Conservation (phyloP, 2,329 filamentous ascomycete species). For the Aspergillus fijiensis region DNA sequence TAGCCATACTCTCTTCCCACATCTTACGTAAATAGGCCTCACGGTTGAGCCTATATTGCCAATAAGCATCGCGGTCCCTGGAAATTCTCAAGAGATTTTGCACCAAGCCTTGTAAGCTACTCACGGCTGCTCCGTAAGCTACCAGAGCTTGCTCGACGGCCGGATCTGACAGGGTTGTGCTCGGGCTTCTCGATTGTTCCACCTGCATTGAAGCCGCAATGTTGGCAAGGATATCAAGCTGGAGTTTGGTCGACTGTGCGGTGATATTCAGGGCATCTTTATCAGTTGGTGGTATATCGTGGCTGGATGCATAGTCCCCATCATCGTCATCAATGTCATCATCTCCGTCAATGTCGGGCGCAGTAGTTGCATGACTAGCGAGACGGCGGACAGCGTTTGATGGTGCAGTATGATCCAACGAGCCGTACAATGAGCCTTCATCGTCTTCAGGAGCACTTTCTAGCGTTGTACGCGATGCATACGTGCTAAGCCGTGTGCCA, state of each 20-base stretch:
- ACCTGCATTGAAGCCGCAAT: slow-evolving; percentile 78
- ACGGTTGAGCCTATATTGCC: slow-evolving; percentile 90
- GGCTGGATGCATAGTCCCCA: slow-evolving; percentile 75
- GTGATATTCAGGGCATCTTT: slow-evolving; percentile 98
- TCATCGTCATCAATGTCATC: slow-evolving; percentile 72
- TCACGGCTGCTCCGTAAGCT: slow-evolving; percentile 87
- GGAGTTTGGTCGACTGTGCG: slow-evolving; percentile 87
- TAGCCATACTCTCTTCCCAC: slow-evolving; percentile 99
- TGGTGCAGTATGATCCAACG: slow-evolving; percentile 57
- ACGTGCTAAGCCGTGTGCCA: slow-evolving; percentile 50
- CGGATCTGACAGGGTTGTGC: slow-evolving; percentile 71
- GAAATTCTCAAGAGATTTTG: slow-evolving; percentile 89
- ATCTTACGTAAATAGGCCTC: slow-evolving; percentile 89
- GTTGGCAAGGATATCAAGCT: slow-evolving; percentile 84
- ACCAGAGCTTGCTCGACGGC: slow-evolving; percentile 73
- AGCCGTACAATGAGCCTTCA: slow-evolving; percentile 52
- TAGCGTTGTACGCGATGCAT: slow-evolving; percentile 48
- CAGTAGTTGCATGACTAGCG: slow-evolving; percentile 51
- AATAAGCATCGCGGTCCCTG: slow-evolving; percentile 89
- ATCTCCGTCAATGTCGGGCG: slow-evolving; percentile 61
- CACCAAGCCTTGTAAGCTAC: slow-evolving; percentile 79
- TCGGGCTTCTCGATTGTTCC: slow-evolving; percentile 69
- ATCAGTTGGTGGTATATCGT: slow-evolving; percentile 69
- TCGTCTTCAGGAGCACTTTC: slow-evolving; percentile 55
- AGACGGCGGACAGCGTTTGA: slow-evolving; percentile 51